phyloP scores from a whole-genome alignment of 1,284 basidiomycete species.

The Cutaneotrichosporon cyanovorans region DNA sequence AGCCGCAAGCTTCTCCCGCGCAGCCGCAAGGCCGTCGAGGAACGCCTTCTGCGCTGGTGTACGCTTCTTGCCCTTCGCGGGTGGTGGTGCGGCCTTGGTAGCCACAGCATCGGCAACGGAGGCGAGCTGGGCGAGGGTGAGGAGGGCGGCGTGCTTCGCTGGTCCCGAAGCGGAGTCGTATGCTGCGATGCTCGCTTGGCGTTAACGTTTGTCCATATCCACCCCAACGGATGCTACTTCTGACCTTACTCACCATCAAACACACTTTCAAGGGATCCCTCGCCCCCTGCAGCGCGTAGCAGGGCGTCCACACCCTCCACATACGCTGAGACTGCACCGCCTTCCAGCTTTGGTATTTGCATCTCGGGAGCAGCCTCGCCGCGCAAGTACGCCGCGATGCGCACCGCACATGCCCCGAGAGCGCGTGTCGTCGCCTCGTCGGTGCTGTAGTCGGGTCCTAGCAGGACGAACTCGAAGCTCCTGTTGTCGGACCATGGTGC shows the following conservation, averaged over 20 bases:
- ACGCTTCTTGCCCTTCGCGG: slow-evolving; percentile 25
- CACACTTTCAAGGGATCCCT: no score
- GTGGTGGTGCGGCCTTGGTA: no score
- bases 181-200: no score
- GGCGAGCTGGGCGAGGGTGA: slow-evolving; percentile 4
- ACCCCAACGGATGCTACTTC: no score
- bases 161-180: no score
- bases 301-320: no score
- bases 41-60: slow-evolving; percentile 7
- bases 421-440: slow-evolving; percentile 7
- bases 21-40: slow-evolving; percentile 2
- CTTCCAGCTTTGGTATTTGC: no score
- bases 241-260: no score
- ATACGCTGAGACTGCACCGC: background rate
- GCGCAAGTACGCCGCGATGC: slow-evolving; percentile 3
- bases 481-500: slow-evolving; percentile 14
- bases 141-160: slow-evolving; percentile 1
- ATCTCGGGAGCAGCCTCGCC: slow-evolving; percentile 2
- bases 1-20: slow-evolving; percentile 3
- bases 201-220: no score
- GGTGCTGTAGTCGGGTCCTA: background rate
- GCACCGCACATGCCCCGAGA: slow-evolving; percentile 1
- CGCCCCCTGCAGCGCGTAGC: no score
- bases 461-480: slow-evolving; percentile 6
- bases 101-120: slow-evolving; percentile 1